Base-by-base conservation (phyloP, 2,329 filamentous ascomycete species). In the Ceratocystis cacaofunesta region DNA sequence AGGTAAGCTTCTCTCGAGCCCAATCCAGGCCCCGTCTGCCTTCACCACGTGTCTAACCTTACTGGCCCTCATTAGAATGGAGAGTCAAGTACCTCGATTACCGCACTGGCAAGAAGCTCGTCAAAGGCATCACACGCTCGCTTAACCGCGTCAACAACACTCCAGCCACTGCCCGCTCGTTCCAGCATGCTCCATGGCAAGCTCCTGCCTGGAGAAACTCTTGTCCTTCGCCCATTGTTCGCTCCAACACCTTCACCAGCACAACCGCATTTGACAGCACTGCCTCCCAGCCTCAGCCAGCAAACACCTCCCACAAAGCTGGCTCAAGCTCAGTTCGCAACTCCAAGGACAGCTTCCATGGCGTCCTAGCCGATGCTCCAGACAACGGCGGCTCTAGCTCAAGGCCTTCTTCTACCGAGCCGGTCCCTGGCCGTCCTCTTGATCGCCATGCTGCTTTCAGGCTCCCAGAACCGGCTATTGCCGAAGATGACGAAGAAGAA, bases 21-120 rank as follows among this genome's bases (percentile, higher is more conserved):
- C 60, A n/a, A 36, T n/a, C 17, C 30, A 61, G 57, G 2, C 15
- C 15, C 55, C 30, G 30, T 32, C 52, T 3, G 28, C 57, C 55
- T 17, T n/a, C 52, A 64, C 15, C 50, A 48, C 25, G 3, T 43
- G 25, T 36, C 68, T 63, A 65, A 64, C 66, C 32, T 15, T 25
- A 52, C 7, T 22, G 22, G 60, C 22, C 15, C 32, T 41, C 19
- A 25, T 25, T 41, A 86, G 84, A 97, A 83, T 97, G 92, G 92
- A 85, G 89, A 72, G 83, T 86, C 74, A 95, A 96, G 75, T 97
- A 96, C 75, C 82, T 97, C 70, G 85, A 96, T 76, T 97, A 97
- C 80, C 96, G 95, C 81, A 85, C 85, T 66, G 92, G 91, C 68
- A 97, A 97, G 78, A 96, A 96, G 77, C 87, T 91, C 73, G 81